Evolutionary conservation across 2,329 filamentous ascomycete genomes (phyloP), one percentile per base, ranked within the genome.

Genomic region (Aspergillus sclerotialis): DNA sequence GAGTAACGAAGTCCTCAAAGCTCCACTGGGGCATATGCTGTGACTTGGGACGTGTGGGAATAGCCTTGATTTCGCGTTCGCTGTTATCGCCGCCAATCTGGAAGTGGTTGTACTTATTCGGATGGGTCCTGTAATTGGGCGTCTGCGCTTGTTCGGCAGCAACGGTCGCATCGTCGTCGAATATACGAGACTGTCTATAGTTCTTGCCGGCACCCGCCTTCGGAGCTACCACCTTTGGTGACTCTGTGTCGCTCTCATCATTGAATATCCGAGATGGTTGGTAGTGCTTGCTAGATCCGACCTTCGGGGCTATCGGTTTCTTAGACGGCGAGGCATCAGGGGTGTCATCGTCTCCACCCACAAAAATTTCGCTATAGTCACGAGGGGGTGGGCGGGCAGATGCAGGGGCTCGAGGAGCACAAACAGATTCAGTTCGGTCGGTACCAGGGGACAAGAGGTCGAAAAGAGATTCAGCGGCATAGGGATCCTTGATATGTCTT

Each of bases 1-100:
- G 90, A 0, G 89, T 94, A 11, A 69, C 68, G 50, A 94, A 94
- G 63, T 94, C 88, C 41, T 86, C 78, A 60, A 96, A 96, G 31
- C 79, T 78, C 88, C 90, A 95, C 42, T 85, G 81, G 44, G 79
- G 79, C 39, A 72, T 68, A 55, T 86, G 80, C 35, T 71, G 69
- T 53, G 48, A 46, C 28, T 54, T 53, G 12, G 52, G 47, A 11
- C 53, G 58, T 3, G 43, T 46, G 35, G 49, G 40, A 35, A 37
- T 39, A 7, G 41, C 29, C 39, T 60, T 54, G 19, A 51, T 26
- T 34, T 60, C 56, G 11, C 40, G 46, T 6, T 43, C 42, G 23
- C 40, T 45, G 32, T 58, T 51, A 28, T 59, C 53, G 12, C 30
- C 57, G 23, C 55, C 58, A 18, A 63, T 39, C 32, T 62, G 49